Evolutionary conservation across 805 yeast genomes (phyloP).

Genomic region (Brettanomyces nanus): DNA sequence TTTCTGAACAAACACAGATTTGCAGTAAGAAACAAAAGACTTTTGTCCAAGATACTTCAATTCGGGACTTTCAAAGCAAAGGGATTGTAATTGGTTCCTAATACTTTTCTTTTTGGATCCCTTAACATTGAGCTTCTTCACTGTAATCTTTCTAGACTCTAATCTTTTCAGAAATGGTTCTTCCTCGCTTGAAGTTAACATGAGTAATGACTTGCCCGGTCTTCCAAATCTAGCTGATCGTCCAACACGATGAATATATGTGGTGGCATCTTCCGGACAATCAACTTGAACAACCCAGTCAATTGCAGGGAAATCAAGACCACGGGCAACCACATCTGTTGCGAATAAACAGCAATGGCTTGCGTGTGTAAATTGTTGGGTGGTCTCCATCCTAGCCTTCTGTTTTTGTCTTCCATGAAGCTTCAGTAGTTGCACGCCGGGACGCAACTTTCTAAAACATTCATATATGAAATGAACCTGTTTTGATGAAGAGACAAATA

Average conservation of each 20-base stretch:
- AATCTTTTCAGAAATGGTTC: slow-evolving; percentile 64
- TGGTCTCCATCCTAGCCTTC: slow-evolving; percentile 77
- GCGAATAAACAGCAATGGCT: slow-evolving; percentile 79
- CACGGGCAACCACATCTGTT: slow-evolving; percentile 88
- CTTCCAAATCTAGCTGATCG: slow-evolving; percentile 85
- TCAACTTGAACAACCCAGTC: slow-evolving; percentile 94
- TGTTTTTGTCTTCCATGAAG: slow-evolving; percentile 88
- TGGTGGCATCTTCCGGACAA: slow-evolving; percentile 84
- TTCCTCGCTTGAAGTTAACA: slow-evolving; percentile 80
- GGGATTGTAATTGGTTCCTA: slow-evolving; percentile 75
- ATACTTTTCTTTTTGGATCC: slow-evolving; percentile 68
- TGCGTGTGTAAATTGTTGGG: slow-evolving; percentile 67
- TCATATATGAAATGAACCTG: slow-evolving; percentile 89
- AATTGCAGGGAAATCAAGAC: slow-evolving; percentile 85
- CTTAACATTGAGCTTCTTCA: slow-evolving; percentile 66
- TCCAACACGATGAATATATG: slow-evolving; percentile 88
- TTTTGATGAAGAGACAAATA: slow-evolving; percentile 79
- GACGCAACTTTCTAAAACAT: slow-evolving; percentile 77
- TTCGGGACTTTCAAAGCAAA: slow-evolving; percentile 87
- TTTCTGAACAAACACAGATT: slow-evolving; percentile 77
- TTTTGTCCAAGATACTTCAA: slow-evolving; percentile 91
- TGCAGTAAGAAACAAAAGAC: slow-evolving; percentile 86
- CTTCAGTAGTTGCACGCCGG: slow-evolving; percentile 83
- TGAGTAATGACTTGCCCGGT: slow-evolving; percentile 70
- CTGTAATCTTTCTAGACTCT: slow-evolving; percentile 54